Conservation (phyloP, 1,284 basidiomycete species). For the Athelia sp. region DNA sequence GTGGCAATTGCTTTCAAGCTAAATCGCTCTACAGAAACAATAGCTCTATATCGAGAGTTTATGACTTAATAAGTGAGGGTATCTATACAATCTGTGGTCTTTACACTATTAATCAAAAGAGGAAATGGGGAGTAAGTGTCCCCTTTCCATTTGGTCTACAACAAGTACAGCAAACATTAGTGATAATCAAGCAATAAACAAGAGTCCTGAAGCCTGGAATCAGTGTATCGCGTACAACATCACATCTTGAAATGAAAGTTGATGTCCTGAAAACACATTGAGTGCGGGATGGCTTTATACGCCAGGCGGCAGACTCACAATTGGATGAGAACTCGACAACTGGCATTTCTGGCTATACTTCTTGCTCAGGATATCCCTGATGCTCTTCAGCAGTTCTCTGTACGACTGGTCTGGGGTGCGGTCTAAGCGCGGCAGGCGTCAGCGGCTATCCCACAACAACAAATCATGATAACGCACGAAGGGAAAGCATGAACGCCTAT, state of each 20-base stretch:
- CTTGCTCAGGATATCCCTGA: slow-evolving; percentile 46
- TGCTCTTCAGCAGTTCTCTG: slow-evolving; percentile 58
- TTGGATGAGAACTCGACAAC: slow-evolving; percentile 66
- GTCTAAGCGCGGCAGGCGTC: slow-evolving; percentile 31
- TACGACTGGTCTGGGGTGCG: slow-evolving; percentile 70
- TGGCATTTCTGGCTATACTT: slow-evolving; percentile 82
- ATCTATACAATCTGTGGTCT: too few relatives aligned
- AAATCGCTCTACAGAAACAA: too few relatives aligned
- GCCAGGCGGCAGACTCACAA: slow-evolving; percentile 42
- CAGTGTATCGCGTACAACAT: too few relatives aligned
- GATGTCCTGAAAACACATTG: slow-evolving; percentile 22
- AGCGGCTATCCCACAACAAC: neutral
- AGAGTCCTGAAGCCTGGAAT: too few relatives aligned
- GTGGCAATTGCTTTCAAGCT: too few relatives aligned
- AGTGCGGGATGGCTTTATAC: neutral
- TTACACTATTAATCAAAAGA: too few relatives aligned
- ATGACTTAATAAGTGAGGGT: too few relatives aligned
- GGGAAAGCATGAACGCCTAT: slow-evolving; percentile 65
- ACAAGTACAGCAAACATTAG: too few relatives aligned
- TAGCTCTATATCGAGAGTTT: too few relatives aligned
- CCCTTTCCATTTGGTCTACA: too few relatives aligned
- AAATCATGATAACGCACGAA: slow-evolving; percentile 34
- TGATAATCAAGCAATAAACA: too few relatives aligned
- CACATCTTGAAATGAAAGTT: slow-evolving; percentile 28
- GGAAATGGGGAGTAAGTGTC: too few relatives aligned